These are phyloP conservation scores for Coriaria nepalensis DNA, from an alignment of 306 rosid genomes.

Conservation along the genomic window DNA sequence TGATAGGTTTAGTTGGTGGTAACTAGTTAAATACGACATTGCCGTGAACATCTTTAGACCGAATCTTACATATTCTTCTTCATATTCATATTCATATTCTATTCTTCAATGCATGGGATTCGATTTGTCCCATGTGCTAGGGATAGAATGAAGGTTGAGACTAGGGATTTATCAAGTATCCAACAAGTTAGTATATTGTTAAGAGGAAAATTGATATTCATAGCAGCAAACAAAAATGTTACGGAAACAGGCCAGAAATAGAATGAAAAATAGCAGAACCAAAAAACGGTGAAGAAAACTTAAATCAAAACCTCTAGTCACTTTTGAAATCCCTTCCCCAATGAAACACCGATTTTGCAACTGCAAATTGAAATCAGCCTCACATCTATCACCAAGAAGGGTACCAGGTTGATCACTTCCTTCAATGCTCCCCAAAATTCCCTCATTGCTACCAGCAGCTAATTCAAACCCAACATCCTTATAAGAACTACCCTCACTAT, in stretches of 20 bases:
- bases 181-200: too few relatives aligned
- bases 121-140: too few relatives aligned
- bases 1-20: too few relatives aligned
- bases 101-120: too few relatives aligned
- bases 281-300: conserved; percentile 17
- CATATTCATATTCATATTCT: too few relatives aligned
- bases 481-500: conserved; percentile 46
- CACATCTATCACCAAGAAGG: conserved; percentile 16
- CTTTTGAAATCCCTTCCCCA: conserved; percentile 23
- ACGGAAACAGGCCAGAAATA: conserved; percentile 1
- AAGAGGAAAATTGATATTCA: too few relatives aligned
- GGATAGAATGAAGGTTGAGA: background rate
- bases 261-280: background rate
- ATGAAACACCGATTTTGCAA: conserved; percentile 14
- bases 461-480: conserved; percentile 38
- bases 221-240: conserved; percentile 2
- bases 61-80: too few relatives aligned
- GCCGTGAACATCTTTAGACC: too few relatives aligned
- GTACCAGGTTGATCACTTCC: conserved; percentile 21
- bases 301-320: conserved; percentile 58
- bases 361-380: conserved; percentile 18
- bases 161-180: too few relatives aligned
- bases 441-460: conserved; percentile 23
- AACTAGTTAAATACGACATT: too few relatives aligned
- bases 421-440: conserved; percentile 22